Conservation (phyloP, 306 rosid species). For the Clitoria ternatea region DNA sequence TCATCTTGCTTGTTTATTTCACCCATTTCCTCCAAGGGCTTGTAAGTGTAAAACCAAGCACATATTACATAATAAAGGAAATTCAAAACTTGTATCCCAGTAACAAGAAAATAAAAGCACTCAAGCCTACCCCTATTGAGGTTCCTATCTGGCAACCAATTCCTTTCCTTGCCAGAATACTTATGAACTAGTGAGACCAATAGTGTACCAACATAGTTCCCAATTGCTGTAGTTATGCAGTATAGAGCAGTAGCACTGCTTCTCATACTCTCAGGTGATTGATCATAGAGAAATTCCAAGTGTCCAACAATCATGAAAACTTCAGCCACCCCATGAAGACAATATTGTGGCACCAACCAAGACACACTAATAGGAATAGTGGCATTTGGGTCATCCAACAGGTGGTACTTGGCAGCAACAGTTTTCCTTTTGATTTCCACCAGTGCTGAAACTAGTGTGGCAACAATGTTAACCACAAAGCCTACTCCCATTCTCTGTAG, state of each 20-base stretch:
- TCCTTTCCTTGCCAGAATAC: constrained; percentile 36
- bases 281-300: constrained; percentile 74
- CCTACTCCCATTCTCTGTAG: constrained; percentile 38
- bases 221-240: constrained; percentile 46
- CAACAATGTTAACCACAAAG: constrained; percentile 12
- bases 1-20: not conserved
- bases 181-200: constrained; percentile 51
- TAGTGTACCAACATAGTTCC: constrained; percentile 46
- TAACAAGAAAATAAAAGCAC: constrained; percentile 50
- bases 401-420: constrained; percentile 38
- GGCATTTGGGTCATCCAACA: constrained; percentile 52
- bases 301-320: constrained; percentile 68
- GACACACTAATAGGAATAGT: constrained; percentile 54
- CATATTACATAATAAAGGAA: constrained; percentile 35
- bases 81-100: constrained; percentile 60
- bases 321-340: constrained; percentile 58
- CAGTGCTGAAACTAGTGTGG: constrained; percentile 15
- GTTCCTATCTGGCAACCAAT: constrained; percentile 79
- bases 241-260: constrained; percentile 61
- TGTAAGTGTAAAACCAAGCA: constrained; percentile 28
- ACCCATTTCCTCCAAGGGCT: constrained; percentile 18
- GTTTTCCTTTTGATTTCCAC: constrained; percentile 56
- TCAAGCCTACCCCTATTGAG: constrained; percentile 68
- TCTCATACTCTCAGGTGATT: constrained; percentile 74
- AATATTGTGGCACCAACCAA: constrained; percentile 42